Evolutionary conservation across 495 filamentous ascomycete species (phyloP), one percentile per base, ranked within the genome.

Genomic region (Neurospora sp.): DNA sequence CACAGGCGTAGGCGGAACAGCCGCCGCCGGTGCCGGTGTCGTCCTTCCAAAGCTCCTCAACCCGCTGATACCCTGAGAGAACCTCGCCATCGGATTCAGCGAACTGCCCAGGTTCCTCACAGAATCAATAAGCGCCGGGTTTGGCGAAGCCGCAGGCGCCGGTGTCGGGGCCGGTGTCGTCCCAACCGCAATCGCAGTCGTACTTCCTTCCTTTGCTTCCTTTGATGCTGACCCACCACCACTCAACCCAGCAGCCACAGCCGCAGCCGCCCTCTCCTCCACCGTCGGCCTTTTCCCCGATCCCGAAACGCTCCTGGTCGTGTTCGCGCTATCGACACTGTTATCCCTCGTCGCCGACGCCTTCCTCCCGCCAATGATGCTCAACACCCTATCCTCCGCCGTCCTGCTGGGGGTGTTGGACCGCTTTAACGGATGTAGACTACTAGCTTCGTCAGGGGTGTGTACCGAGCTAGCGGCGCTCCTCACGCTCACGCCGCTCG

Each of bases 81-180:
- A 88, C 69, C 93, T 87, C 61, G 90, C 93, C 74, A 98, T 88
- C 0, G 94, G 94, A 74, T 97, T 97, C 14, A 97, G 82, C 3
- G 91, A 90, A 76, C 87, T 96, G 27, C 93, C 91, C 40, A 97
- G 87, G 75, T 88, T 93, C n/a, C 92, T 88, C 88, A 96, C 89
- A 2, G 91, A 92, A 75, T 96, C 93, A 1, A 95, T 86, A 12
- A 88, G 76, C 5, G 92, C 91, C 46, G 87, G 85, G 69, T 84
- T 87, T 16, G 82, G 76, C 18, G 88, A 85, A 31, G 82, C 78
- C 3, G 81, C 77, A 14, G 80, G 73, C n/a, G 82, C 74, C 5
- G 16, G 31, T 16, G 82, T 69, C 35, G 35, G 22, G 37, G 12
- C 11, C 1, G 39, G 53, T 42, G n/a, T 22, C 31, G 71, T 69